A percentile compares a stretch with the other conserved stretches of the same genome.
Conservation (phyloP, 768 basidiomycete species). For the Xerocomellus dryophilus region DNA sequence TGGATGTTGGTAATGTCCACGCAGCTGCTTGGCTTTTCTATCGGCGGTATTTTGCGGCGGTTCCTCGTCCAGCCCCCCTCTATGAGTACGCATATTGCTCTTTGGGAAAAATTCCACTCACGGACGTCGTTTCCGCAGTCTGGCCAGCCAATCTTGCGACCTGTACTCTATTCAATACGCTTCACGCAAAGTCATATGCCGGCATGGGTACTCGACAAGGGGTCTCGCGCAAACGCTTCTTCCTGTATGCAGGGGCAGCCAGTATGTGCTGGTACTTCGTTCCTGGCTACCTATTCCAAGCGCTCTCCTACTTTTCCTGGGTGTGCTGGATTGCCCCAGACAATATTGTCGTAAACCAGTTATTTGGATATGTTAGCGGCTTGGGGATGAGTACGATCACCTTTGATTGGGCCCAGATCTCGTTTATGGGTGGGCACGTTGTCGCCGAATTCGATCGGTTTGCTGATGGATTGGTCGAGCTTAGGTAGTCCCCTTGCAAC, state of each 20-base stretch:
- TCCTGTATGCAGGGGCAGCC: slow-evolving; percentile 40
- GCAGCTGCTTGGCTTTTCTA: slow-evolving; percentile 63
- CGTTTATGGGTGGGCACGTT: slow-evolving; percentile 25
- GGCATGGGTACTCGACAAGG: slow-evolving; percentile 45
- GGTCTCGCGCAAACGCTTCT: slow-evolving; percentile 53
- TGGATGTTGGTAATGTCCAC: slow-evolving; percentile 70
- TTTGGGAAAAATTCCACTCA: neutral
- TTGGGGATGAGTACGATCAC: slow-evolving; percentile 73
- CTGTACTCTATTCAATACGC: slow-evolving; percentile 71
- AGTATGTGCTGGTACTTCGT: slow-evolving; percentile 50
- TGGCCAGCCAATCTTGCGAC: slow-evolving; percentile 73
- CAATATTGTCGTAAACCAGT: slow-evolving; percentile 66
- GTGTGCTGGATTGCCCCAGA: slow-evolving; percentile 68
- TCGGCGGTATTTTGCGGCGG: slow-evolving; percentile 56
- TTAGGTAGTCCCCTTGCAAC: slow-evolving; percentile 57
- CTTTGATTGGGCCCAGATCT: slow-evolving; percentile 78
- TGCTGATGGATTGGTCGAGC: neutral
- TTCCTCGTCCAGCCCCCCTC: slow-evolving; percentile 67
- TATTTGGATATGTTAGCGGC: slow-evolving; percentile 61
- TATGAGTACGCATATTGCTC: slow-evolving; percentile 45
- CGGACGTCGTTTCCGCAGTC: slow-evolving; percentile 45
- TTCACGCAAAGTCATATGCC: slow-evolving; percentile 53
- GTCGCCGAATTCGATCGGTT: neutral
- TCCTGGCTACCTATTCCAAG: slow-evolving; percentile 73
- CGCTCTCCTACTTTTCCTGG: slow-evolving; percentile 59